phyloP scores from a whole-genome alignment of 352 stramenopile genomes.

The Globisporangium rhizosaccharum region DNA sequence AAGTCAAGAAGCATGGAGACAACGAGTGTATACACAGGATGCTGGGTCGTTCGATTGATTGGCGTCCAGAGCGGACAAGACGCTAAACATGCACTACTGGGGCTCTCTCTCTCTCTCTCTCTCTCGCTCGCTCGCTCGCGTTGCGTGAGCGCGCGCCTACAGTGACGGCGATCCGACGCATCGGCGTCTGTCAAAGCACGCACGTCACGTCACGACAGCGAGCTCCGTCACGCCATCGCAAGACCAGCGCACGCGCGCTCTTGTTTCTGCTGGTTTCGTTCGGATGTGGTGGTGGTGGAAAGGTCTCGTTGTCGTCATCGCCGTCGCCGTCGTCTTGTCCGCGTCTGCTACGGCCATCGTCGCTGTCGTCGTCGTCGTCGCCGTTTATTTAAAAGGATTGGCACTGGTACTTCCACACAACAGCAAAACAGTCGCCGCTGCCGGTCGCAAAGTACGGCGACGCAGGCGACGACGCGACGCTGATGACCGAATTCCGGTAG shows the following conservation, averaged over 20 bases:
- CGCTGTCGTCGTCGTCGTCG: conserved; percentile 1
- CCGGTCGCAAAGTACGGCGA: conserved; percentile 84
- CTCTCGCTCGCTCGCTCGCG: too few relatives aligned
- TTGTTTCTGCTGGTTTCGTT: too few relatives aligned
- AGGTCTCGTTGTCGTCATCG: too few relatives aligned
- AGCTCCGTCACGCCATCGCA: too few relatives aligned
- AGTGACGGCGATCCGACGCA: too few relatives aligned
- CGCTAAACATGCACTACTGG: neutral
- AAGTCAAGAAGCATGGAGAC: too few relatives aligned
- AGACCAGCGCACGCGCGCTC: too few relatives aligned
- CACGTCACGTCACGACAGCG: too few relatives aligned
- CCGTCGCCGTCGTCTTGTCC: neutral
- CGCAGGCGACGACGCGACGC: conserved; percentile 74
- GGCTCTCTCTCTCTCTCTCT: too few relatives aligned
- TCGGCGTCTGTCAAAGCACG: too few relatives aligned
- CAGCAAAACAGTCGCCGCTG: conserved; percentile 79
- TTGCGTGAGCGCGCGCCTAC: too few relatives aligned
- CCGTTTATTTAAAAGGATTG: conserved; percentile 83
- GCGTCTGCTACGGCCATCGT: neutral
- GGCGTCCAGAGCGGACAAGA: neutral
- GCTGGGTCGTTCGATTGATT: neutral
- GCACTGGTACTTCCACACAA: conserved; percentile 86
- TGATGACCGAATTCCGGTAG: conserved; percentile 87
- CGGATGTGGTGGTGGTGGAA: too few relatives aligned
- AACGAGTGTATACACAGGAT: neutral